phyloP scores from a whole-genome alignment of 108 stramenopile species.

The Ochromonas danica region DNA sequence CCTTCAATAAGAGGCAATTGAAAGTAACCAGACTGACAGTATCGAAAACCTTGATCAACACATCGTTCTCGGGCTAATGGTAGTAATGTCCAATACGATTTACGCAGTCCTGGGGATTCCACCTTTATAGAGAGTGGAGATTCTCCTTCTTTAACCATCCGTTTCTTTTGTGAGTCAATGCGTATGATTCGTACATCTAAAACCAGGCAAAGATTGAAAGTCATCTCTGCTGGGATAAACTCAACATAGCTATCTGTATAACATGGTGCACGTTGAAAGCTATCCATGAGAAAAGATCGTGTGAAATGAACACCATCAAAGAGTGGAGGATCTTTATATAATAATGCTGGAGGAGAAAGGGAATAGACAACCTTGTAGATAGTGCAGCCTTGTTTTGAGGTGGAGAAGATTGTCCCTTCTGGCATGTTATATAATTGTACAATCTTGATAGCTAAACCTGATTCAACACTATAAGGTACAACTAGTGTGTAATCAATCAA shows the following conservation, averaged over 20 bases:
- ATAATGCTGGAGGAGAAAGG: neutral
- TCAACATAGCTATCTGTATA: neutral
- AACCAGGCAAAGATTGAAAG: neutral
- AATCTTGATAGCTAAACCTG: neutral
- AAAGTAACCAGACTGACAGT: neutral
- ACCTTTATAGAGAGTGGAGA: no score
- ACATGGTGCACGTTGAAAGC: neutral
- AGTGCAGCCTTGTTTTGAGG: neutral
- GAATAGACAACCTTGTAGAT: slow-evolving; percentile 1
- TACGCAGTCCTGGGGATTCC: no score
- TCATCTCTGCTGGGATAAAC: slow-evolving; percentile 3
- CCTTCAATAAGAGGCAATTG: neutral
- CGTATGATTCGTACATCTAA: slow-evolving; percentile 11
- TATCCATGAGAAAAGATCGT: neutral
- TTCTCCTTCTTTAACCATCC: no score
- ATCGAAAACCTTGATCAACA: neutral
- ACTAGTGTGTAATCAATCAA: neutral
- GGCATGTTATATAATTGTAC: neutral
- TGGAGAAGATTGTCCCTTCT: neutral
- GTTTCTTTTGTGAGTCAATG: no score
- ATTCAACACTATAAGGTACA: neutral
- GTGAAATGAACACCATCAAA: slow-evolving; percentile 3
- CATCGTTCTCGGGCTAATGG: neutral
- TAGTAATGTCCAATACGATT: neutral
- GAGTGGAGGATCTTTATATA: slow-evolving; percentile 19